Conservation (phyloP, 2,329 filamentous ascomycete species). For the Drechslera avenae region DNA sequence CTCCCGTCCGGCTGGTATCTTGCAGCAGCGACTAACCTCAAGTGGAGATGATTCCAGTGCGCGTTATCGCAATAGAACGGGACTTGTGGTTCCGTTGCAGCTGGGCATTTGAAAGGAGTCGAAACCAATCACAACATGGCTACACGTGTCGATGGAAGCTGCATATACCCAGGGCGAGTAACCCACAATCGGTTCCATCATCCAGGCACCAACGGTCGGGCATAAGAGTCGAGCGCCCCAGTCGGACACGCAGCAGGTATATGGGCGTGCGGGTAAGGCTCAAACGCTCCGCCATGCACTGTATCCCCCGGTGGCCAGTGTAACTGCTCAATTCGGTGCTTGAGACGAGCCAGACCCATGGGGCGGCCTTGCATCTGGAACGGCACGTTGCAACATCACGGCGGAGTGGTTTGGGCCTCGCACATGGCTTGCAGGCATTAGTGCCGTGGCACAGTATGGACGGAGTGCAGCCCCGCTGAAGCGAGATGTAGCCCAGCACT, state of each 20-base stretch:
- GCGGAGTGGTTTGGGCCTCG: constrained; percentile 19
- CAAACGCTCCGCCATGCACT: constrained; percentile 34
- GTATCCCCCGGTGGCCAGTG: constrained; percentile 21
- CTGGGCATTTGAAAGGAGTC: no score
- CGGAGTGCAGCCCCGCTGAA: constrained; percentile 15
- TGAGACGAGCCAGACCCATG: constrained; percentile 16
- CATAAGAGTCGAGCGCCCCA: constrained; percentile 1
- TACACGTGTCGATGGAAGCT: constrained; percentile 17
- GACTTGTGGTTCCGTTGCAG: no score
- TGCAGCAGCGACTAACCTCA: constrained; percentile 32
- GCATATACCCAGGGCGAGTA: constrained; percentile 5
- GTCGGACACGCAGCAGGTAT: constrained; percentile 7
- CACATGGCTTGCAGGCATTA: constrained; percentile 14
- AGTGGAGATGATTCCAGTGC: constrained; percentile 20
- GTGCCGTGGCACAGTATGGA: constrained; percentile 16
- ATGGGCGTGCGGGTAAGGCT: constrained; percentile 17
- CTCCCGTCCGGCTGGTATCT: constrained; percentile 21
- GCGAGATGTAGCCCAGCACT: constrained; percentile 8
- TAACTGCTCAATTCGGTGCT: constrained; percentile 14
- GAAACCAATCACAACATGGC: constrained; percentile 16
- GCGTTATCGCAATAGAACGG: constrained; percentile 23
- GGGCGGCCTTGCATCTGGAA: constrained; percentile 23
- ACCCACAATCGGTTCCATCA: constrained; percentile 8
- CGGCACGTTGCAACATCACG: constrained; percentile 35
- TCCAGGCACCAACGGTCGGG: constrained; percentile 24